phyloP scores from a whole-genome alignment of 441 rosid genomes.

The Adansonia grandidieri region DNA sequence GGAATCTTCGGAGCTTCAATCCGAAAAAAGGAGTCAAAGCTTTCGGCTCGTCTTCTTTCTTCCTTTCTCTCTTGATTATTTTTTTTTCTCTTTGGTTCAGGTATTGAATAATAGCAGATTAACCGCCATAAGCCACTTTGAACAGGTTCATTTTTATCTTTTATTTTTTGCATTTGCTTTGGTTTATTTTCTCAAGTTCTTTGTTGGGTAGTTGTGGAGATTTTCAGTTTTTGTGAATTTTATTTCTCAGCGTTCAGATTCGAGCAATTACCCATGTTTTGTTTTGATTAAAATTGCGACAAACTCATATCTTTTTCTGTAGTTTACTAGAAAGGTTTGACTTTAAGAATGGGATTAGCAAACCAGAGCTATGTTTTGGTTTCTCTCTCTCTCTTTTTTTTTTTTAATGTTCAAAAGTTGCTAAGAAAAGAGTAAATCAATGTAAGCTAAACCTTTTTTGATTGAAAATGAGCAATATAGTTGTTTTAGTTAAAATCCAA shows the following conservation, averaged over 20 bases:
- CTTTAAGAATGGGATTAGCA: background rate
- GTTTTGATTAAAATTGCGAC: background rate
- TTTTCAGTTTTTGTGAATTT: background rate
- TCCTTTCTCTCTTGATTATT: background rate
- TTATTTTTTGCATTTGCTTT: background rate
- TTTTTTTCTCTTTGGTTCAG: background rate
- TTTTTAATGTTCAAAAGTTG: constrained; percentile 2
- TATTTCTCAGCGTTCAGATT: background rate
- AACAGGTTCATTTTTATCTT: background rate
- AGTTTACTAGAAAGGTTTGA: background rate
- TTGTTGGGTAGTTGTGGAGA: constrained; percentile 6
- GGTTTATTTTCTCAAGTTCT: background rate
- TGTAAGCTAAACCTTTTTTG: background rate
- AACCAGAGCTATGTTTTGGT: constrained; percentile 7
- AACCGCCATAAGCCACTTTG: background rate
- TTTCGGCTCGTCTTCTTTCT: background rate
- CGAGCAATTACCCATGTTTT: background rate
- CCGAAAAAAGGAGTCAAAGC: background rate
- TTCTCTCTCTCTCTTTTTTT: background rate
- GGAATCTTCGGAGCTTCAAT: constrained; percentile 2
- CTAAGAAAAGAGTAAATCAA: background rate
- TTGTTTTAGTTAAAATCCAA: background rate
- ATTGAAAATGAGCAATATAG: background rate
- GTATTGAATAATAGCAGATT: constrained; percentile 5
- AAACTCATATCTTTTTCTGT: background rate